Evolutionary conservation across 2,329 filamentous ascomycete species (phyloP).

Genomic region (Paracorniculantispora psalliotae): DNA sequence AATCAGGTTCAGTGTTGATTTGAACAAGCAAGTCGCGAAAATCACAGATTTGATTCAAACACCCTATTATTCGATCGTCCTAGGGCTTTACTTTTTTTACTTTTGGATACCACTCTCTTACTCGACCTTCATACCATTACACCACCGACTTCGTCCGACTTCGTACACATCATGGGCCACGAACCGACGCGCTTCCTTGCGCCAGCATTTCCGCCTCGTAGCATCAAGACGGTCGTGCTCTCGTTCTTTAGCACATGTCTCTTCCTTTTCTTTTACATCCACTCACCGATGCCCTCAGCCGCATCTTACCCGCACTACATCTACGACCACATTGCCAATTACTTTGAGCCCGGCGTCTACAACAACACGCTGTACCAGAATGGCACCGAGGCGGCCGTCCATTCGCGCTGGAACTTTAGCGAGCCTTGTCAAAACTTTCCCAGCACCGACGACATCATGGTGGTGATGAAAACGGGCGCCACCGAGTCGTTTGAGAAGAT

Average conservation of each 20-base stretch:
- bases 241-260: conserved; percentile 18
- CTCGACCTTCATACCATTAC: neutral
- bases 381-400: conserved; percentile 29
- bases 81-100: neutral
- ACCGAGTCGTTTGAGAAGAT: conserved; percentile 51
- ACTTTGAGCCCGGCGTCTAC: conserved; percentile 28
- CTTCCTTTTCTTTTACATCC: conserved; percentile 26
- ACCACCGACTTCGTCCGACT: neutral
- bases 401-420: conserved; percentile 32
- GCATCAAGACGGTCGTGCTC: conserved; percentile 24
- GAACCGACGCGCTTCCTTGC: conserved; percentile 16
- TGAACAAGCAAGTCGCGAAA: neutral
- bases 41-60: neutral
- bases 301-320: conserved; percentile 22
- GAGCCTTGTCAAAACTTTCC: conserved; percentile 38
- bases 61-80: neutral
- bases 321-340: conserved; percentile 27
- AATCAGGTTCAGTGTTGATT: neutral
- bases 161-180: conserved; percentile 14
- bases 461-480: conserved; percentile 57
- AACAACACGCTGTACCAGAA: conserved; percentile 36
- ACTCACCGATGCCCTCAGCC: conserved; percentile 27
- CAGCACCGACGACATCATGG: conserved; percentile 37
- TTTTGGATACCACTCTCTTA: conserved; percentile 15
- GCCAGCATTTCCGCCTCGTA: conserved; percentile 19